Evolutionary conservation across 2,329 filamentous ascomycete species (phyloP), one percentile per base, ranked within the genome.

Genomic region (Microdochium trichocladiopsis): DNA sequence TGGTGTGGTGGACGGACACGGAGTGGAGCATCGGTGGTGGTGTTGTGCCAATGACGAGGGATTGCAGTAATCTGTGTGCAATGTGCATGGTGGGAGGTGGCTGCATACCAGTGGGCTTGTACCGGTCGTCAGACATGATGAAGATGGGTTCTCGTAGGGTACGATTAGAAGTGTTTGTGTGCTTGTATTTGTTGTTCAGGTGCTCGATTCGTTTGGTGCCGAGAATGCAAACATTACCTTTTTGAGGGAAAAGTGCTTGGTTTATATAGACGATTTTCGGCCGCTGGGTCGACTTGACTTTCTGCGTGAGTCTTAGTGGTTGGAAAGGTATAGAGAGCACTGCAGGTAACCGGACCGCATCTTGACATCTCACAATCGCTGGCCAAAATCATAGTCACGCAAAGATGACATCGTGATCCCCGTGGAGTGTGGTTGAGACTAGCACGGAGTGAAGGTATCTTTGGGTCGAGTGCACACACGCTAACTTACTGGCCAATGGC

Each of bases 101-200:
- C 10, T 22, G 4, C 36, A 47, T 36, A 54, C 52, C 53, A 50
- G 47, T 53, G 31, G 51, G 51, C 47, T 55, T 67, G 55, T 67
- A 65, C n/a, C n/a, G n/a, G 4, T 63, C 63, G 41, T 18, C 41
- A 18, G 41, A 45, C 6, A 18, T 18, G 48, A 64, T 62, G 33
- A 66, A 64, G 50, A 22, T 45, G 41, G 41, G 36, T 41, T 41
- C 8, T 41, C 36, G 36, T 41, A 18, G n/a, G n/a, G n/a, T 16
- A 16, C 10, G 36, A 41, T 5, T 41, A 16, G n/a, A 9, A 16
- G n/a, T 41, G 36, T 41, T 41, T 21, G 21, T 45, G 10, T 45
- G 41, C 9, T 4, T 45, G 41, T 5, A 12, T 45, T 45, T 16
- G 41, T 45, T 45, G 41, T n/a, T 21, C 9, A 23, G 41, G 12